Evolutionary conservation across 1,139 yeast genomes (phyloP), one percentile per base, ranked within the genome.

Genomic region (Sugiyamaella japonica): DNA sequence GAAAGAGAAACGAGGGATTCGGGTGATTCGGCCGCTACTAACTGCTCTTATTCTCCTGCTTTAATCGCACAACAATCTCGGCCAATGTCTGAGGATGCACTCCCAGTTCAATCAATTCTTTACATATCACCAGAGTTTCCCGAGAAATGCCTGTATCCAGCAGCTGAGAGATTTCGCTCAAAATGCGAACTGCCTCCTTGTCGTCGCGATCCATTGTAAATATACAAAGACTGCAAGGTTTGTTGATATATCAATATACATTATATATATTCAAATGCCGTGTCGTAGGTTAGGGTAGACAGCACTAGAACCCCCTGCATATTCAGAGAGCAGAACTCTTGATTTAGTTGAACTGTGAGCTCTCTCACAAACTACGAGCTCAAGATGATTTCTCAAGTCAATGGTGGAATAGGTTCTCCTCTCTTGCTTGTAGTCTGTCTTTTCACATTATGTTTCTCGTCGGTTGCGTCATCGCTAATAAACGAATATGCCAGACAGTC

Each of bases 401-500:
- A 17, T 20, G 25, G 41, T 8, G 16, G 41, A 38, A 38, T 38
- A 8, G 10, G 13, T 13, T n/a, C 39, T 5, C 16, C 28, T 7
- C 3, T 10, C 9, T 38, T 3, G n/a, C n/a, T 16, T 12, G 15
- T 17, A 2, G 6, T 17, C 31, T 32, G 9, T 34, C 25, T 44
- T 5, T 17, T 13, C 17, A 17, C 13, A 20, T 36, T 44, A 15
- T 32, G 39, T 31, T 16, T 28, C 6, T 12, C 37, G 12, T 17
- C 37, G 10, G 9, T 44, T 45, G 49, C 23, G 17, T 45, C 40
- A 7, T 45, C 36, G 10, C 28, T 49, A 10, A 36, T 49, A 20
- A 49, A 42, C 10, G 68, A 69, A 34, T 73, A 70, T 53, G 60
- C 69, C n/a, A 51, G 63, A 39, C 61, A 65, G 16, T 70, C 77